phyloP scores from a whole-genome alignment of 2,329 filamentous ascomycete species.

The Fusarium guadeloupense region DNA sequence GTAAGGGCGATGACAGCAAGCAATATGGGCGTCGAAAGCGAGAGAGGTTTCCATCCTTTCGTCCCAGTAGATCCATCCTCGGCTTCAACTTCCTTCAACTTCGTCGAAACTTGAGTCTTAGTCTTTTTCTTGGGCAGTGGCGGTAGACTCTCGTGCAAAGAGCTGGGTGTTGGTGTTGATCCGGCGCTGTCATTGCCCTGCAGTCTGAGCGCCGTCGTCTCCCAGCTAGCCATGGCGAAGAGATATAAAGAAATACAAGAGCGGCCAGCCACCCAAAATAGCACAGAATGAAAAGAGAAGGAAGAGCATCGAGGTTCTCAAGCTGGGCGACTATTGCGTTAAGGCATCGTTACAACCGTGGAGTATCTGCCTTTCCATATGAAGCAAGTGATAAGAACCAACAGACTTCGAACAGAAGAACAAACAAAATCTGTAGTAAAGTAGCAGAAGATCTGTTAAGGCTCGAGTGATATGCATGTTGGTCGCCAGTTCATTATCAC shows the following conservation, averaged over 20 bases:
- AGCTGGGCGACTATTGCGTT: neutral
- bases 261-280: slow-evolving; percentile 14
- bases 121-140: slow-evolving; percentile 3
- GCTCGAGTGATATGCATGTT: slow-evolving; percentile 28
- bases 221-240: slow-evolving; percentile 34
- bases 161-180: neutral
- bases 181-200: neutral
- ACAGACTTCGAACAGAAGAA: neutral
- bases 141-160: slow-evolving; percentile 13
- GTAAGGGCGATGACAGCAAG: slow-evolving; percentile 49
- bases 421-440: slow-evolving; percentile 25
- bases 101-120: neutral
- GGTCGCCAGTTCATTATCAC: slow-evolving; percentile 17
- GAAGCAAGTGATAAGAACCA: slow-evolving; percentile 12
- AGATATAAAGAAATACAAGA: neutral
- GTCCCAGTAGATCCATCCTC: neutral
- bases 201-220: slow-evolving; percentile 12
- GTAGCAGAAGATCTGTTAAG: slow-evolving; percentile 23
- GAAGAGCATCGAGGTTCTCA: neutral
- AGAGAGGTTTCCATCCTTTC: slow-evolving; percentile 38
- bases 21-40: slow-evolving; percentile 48
- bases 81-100: accelerated
- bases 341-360: slow-evolving; percentile 1
- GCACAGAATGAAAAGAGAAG: neutral
- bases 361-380: slow-evolving; percentile 1